Percentiles rank a stretch among this genome's conserved stretches.
phyloP scores from a whole-genome alignment of 345 rosid genomes.

The Gynandropsis gynandra region DNA sequence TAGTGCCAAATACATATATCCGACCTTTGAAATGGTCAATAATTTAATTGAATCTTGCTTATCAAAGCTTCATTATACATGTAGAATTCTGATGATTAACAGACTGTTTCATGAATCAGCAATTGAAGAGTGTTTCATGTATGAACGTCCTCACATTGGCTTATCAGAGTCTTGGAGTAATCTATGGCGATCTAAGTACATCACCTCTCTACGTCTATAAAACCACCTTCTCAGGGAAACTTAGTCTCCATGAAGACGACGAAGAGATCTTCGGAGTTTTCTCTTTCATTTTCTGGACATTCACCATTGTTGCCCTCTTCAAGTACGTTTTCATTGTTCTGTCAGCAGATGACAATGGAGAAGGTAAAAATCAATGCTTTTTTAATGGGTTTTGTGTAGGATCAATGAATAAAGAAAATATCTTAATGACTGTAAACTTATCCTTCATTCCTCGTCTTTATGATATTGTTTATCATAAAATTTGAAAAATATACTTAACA shows the following conservation, averaged over 20 bases:
- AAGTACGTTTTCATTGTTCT: slow-evolving; percentile 65
- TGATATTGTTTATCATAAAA: too few species aligned
- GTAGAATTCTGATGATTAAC: neutral
- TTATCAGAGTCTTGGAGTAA: slow-evolving; percentile 87
- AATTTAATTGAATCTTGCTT: neutral
- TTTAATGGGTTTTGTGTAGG: neutral
- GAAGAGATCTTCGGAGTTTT: slow-evolving; percentile 77
- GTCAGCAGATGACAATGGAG: slow-evolving; percentile 75
- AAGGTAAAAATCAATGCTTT: slow-evolving; percentile 36
- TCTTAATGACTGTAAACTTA: neutral
- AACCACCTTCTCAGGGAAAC: slow-evolving; percentile 68
- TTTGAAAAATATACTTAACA: too few species aligned
- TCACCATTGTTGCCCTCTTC: slow-evolving; percentile 67
- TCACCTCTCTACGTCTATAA: slow-evolving; percentile 89
- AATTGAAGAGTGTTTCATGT: slow-evolving; percentile 46
- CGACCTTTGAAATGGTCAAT: neutral
- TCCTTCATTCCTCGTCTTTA: too few species aligned
- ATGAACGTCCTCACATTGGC: slow-evolving; percentile 56
- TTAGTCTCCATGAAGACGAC: slow-evolving; percentile 62
- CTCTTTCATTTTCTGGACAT: slow-evolving; percentile 85
- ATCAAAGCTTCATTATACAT: neutral
- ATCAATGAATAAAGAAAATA: too few species aligned
- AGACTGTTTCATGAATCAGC: slow-evolving; percentile 33
- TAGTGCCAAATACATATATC: too few species aligned
- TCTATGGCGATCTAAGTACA: slow-evolving; percentile 73